Evolutionary conservation across 164 flowering plant species (phyloP), one percentile per base, ranked within the genome.

Genomic region (Stephania yunnanensis): DNA sequence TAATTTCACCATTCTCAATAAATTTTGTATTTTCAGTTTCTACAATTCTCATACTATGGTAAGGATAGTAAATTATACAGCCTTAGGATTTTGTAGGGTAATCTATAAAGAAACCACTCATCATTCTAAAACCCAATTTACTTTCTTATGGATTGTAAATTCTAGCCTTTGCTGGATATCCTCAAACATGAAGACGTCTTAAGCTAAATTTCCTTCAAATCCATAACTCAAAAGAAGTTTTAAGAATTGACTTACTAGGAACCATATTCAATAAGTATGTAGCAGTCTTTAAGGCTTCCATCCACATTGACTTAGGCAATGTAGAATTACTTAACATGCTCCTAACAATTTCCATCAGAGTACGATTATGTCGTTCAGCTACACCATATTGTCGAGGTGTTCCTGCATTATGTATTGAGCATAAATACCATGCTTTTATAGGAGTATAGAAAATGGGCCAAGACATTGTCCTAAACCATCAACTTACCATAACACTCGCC

Each of bases 41-140:
- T 30, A 68, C 71, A 8, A 68, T 68, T 68, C 71, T 68, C 8
- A 10, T 25, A 68, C 36, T 68, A 68, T 36, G 46, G 71, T 31
- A 8, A 48, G 53, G 53, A 48, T 0, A 48, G 0, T 48, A 48
- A 48, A 48, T 8, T 48, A 9, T 48, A 48, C 36, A 68, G 17
- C 71, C 45, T 25, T 68, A 31, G 46, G 46, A 68, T 31, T 30
- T 25, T 15, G 13, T 44, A 30, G 71, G 46, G 46, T 68, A 68
- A 3, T 46, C 45, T 9, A 68, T 68, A 36, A 36, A 68, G 36
- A 31, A 36, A 25, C 46, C 46, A 68, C 71, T 68, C 0, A 36
- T 36, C 46, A 46, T 68, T 31, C 31, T 68, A 5, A 68, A 68
- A 31, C 42, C 25, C 25, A 25, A 25, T 25, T 25, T 25, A 25